phyloP scores from a whole-genome alignment of 768 basidiomycete species.

The Pleurotus tuber-regium region DNA sequence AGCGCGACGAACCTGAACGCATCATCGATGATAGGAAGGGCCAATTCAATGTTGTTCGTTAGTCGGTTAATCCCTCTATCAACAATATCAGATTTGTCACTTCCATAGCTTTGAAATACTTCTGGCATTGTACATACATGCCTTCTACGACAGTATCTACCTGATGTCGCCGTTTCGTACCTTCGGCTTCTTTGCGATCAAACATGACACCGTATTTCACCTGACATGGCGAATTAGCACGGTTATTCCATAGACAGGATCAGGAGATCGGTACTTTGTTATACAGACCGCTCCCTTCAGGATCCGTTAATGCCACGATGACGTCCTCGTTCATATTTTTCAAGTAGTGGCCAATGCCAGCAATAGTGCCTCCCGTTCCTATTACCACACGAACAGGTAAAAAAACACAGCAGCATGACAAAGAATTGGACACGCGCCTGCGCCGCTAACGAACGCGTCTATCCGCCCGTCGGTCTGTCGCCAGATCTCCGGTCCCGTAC shows the following conservation, averaged over 20 bases:
- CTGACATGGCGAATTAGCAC: conserved; percentile 28
- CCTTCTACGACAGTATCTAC: conserved; percentile 97
- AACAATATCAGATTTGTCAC: no score
- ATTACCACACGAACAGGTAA: background rate
- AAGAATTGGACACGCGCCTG: conserved; percentile 46
- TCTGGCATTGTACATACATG: conserved; percentile 58
- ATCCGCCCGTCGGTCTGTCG: conserved; percentile 82
- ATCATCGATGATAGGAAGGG: conserved; percentile 82
- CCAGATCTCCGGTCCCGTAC: conserved; percentile 96
- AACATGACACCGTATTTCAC: conserved; percentile 95
- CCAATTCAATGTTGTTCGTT: conserved; percentile 87
- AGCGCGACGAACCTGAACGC: conserved; percentile 67
- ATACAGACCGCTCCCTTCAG: conserved; percentile 91
- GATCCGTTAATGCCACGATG: conserved; percentile 79
- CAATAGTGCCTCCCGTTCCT: conserved; percentile 97
- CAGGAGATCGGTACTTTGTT: conserved; percentile 63
- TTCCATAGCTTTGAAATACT: no score
- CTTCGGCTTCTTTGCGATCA: conserved; percentile 88
- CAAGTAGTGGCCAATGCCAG: conserved; percentile 77
- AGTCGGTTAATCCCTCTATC: conserved; percentile 92
- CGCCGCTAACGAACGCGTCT: conserved; percentile 87
- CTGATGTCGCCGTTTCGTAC: conserved; percentile 88
- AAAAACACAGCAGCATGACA: background rate
- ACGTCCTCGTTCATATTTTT: conserved; percentile 71
- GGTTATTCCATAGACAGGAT: background rate